Conservation (phyloP, 1,284 basidiomycete species). For the Cryptococcus amylolentus region DNA sequence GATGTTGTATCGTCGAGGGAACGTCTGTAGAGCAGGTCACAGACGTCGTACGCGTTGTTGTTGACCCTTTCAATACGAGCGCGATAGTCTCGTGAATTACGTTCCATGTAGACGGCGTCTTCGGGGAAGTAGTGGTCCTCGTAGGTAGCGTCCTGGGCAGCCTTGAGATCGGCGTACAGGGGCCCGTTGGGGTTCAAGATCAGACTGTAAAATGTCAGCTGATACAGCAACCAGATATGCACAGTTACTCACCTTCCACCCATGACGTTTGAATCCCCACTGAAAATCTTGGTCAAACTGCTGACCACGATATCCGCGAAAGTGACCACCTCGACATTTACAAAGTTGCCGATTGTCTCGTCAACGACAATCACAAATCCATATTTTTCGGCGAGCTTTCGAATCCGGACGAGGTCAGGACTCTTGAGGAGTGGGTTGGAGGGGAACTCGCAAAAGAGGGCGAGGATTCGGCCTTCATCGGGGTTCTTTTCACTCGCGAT, state of each 20-base stretch:
- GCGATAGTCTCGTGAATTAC: slow-evolving; percentile 91
- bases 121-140: slow-evolving; percentile 88
- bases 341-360: slow-evolving; percentile 94
- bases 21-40: slow-evolving; percentile 67
- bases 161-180: slow-evolving; percentile 66
- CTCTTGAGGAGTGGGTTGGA: slow-evolving; percentile 89
- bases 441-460: slow-evolving; percentile 74
- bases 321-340: slow-evolving; percentile 88
- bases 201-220: slow-evolving; percentile 54
- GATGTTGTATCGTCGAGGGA: slow-evolving; percentile 50
- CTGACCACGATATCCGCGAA: slow-evolving; percentile 92
- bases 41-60: slow-evolving; percentile 74
- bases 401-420: slow-evolving; percentile 72
- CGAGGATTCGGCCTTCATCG: slow-evolving; percentile 50
- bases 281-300: slow-evolving; percentile 92
- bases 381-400: slow-evolving; percentile 79
- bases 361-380: slow-evolving; percentile 88
- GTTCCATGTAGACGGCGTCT: slow-evolving; percentile 95
- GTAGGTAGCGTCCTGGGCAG: slow-evolving; percentile 60
- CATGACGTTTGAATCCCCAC: slow-evolving; percentile 94
- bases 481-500: not conserved
- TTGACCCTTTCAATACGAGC: slow-evolving; percentile 75
- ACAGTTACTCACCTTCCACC: slow-evolving; percentile 71
- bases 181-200: slow-evolving; percentile 76
- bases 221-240: not conserved